phyloP scores from a whole-genome alignment of 495 filamentous ascomycete genomes.

The Aspergillus incahuasiensis region DNA sequence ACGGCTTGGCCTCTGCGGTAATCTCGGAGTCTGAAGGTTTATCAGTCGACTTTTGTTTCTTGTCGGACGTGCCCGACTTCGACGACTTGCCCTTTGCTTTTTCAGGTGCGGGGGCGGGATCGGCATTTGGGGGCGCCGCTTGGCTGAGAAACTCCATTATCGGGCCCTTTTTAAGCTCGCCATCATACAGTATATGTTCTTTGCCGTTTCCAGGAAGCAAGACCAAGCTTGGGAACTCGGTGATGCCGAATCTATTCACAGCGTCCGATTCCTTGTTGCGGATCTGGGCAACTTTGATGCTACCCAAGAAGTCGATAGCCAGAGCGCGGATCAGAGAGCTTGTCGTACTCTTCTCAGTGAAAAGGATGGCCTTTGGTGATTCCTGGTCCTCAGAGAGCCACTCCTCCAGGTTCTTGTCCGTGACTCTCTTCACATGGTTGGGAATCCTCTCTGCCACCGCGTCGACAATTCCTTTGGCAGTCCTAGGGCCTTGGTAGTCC shows the following conservation, averaged over 20 bases:
- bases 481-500: conserved; percentile 84
- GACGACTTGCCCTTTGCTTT: conserved; percentile 41
- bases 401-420: conserved; percentile 70
- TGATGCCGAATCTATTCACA: conserved; percentile 68
- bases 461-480: conserved; percentile 80
- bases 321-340: conserved; percentile 76
- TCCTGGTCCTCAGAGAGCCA: conserved; percentile 72
- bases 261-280: conserved; percentile 74
- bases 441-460: conserved; percentile 82
- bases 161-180: conserved; percentile 79
- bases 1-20: conserved; percentile 37
- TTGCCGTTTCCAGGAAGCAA: conserved; percentile 70
- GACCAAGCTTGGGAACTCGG: conserved; percentile 73
- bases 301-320: conserved; percentile 87
- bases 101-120: conserved; percentile 52
- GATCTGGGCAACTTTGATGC: conserved; percentile 77
- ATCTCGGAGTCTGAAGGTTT: conserved; percentile 27
- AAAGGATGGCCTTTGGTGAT: conserved; percentile 80
- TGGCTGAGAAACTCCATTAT: conserved; percentile 82
- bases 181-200: conserved; percentile 68
- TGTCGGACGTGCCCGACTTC: conserved; percentile 28
- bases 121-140: conserved; percentile 66
- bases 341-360: conserved; percentile 89
- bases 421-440: conserved; percentile 80
- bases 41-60: conserved; percentile 39